Evolutionary conservation across 1,139 yeast species (phyloP), one percentile per base, ranked within the genome.

Genomic region (Hemisphaericaspora xylanilytica): DNA sequence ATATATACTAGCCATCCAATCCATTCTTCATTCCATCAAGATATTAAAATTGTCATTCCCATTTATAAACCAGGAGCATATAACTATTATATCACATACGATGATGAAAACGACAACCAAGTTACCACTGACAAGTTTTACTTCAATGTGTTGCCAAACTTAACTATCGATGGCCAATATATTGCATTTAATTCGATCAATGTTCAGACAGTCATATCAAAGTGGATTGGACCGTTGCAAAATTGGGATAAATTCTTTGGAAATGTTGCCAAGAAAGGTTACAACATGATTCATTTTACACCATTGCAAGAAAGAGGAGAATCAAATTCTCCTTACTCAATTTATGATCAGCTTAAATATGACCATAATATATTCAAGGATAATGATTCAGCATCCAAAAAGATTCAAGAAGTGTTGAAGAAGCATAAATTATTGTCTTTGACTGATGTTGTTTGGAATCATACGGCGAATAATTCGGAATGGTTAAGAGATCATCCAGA

Each of bases 201-300:
- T 39, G 70, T 92, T 55, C 94, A 90, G 60, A 80, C 96, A 2
- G 83, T 92, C 28, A 78, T 92, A 9, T 86, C 96, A 32, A 92
- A 92, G 64, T 88, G 96, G 94, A 77, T 89, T 65, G 97, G 97
- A 1, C 75, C 79, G 9, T 63, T 70, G 50, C 56, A 52, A 33
- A 57, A 49, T 36, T 92, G 97, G 97, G 78, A 78, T 42, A 56
- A 65, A 1, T 67, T 86, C 43, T 84, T 92, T 43, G 56, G 61
- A 3, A 74, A 76, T 36, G 75, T 92, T 32, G 65, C 81, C 13
- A 59, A 63, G 8, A 92, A 92, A 61, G 92, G 94, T 14, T 92
- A 90, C 67, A 92, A 92, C 59, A 87, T 90, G 96, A 69, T 92
- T 34, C 98, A 92, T 65, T 92, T 92, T 58, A 89, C 97, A 2